These are phyloP conservation scores for Dinochytrium kinnereticum DNA, from an alignment of 371 early-diverging fungal species.

Conservation along the genomic window DNA sequence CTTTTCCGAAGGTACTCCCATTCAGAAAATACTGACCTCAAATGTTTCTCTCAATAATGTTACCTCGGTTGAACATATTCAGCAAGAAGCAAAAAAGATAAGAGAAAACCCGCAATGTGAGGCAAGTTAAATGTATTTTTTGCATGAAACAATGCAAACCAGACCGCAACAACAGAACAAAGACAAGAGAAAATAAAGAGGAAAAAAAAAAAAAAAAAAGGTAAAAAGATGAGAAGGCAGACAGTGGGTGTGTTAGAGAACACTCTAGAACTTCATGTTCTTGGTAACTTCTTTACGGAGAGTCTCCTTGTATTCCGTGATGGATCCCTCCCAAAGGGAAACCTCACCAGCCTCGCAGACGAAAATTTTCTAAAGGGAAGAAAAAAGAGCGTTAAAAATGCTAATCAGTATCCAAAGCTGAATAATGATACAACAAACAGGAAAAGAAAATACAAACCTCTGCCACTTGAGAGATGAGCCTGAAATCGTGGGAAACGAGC, in stretches of 20 bases:
- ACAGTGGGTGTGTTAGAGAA: not conserved
- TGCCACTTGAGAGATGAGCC: conserved; percentile 95
- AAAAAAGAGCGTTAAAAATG: not conserved
- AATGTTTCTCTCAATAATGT: no score
- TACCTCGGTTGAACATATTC: no score
- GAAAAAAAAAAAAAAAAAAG: not conserved
- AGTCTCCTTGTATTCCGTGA: conserved; percentile 86
- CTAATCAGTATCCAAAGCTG: not conserved
- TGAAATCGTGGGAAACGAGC: conserved; percentile 99
- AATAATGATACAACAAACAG: conserved; percentile 2
- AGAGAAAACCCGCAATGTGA: no score
- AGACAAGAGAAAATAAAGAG: not conserved
- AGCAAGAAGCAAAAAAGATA: not conserved
- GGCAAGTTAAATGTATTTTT: no score
- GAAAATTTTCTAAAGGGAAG: conserved; percentile 75
- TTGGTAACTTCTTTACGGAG: conserved; percentile 74
- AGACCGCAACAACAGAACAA: not conserved
- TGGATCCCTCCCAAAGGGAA: conserved; percentile 71
- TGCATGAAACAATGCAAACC: not conserved
- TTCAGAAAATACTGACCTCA: no score
- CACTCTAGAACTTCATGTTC: conserved; percentile 11
- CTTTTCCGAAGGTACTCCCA: no score
- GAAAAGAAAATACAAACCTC: conserved; percentile 51
- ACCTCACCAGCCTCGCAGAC: conserved; percentile 89
- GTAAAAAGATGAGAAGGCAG: not conserved